These are phyloP conservation scores for Chlorella ohadii DNA, from an alignment of 139 green algal genomes.

Conservation along the genomic window DNA sequence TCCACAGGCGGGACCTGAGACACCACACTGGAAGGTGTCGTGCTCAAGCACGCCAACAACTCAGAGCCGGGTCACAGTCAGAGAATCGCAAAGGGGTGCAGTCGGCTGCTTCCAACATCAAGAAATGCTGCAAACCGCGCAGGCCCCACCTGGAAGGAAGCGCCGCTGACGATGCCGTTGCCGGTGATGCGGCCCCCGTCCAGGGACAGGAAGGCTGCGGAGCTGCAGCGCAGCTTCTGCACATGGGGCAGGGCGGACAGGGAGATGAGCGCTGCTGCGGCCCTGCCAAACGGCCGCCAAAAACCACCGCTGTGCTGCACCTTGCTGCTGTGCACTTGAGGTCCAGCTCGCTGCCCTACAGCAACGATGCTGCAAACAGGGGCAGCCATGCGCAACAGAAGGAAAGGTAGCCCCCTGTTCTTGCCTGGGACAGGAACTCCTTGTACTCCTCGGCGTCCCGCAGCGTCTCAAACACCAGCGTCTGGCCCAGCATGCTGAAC, in stretches of 20 bases:
- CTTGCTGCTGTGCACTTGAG: too few species aligned
- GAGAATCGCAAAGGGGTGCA: too few species aligned
- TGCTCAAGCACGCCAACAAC: too few species aligned
- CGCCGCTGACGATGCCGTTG: constrained; percentile 67
- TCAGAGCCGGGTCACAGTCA: too few species aligned
- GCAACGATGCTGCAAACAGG: too few species aligned
- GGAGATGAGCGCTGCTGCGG: neutral
- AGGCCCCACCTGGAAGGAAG: constrained; percentile 48
- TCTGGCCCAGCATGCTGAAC: constrained; percentile 51
- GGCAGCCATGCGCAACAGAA: neutral
- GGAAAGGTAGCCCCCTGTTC: neutral
- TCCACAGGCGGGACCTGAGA: constrained; percentile 31
- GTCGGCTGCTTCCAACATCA: too few species aligned
- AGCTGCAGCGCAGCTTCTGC: constrained; percentile 40
- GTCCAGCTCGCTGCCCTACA: too few species aligned
- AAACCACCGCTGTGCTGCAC: too few species aligned
- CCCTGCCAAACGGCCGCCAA: too few species aligned
- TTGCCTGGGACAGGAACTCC: constrained; percentile 42
- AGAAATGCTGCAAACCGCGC: too few species aligned
- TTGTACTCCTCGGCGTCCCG: constrained; percentile 63
- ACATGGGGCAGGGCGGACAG: neutral
- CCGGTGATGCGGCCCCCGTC: constrained; percentile 58
- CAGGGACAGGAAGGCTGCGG: constrained; percentile 68
- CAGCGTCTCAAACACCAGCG: constrained; percentile 73
- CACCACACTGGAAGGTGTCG: too few species aligned